phyloP scores from a whole-genome alignment of 345 rosid species.

The Diplotaxis tenuifolia region DNA sequence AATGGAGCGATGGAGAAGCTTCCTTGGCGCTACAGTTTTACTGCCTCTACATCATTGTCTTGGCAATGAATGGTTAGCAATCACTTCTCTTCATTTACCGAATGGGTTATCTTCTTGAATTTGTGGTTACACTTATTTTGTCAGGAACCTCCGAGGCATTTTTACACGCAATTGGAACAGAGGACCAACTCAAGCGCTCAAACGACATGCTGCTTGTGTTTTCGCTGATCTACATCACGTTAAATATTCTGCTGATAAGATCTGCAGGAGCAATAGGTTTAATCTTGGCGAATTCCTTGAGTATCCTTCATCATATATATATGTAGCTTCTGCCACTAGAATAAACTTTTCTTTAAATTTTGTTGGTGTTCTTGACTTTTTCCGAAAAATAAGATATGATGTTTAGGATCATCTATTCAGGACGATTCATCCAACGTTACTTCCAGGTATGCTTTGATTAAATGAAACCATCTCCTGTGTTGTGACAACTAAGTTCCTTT shows the following conservation, averaged over 20 bases:
- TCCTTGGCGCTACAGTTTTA: constrained; percentile 73
- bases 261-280: constrained; percentile 87
- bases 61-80: constrained; percentile 78
- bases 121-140: neutral
- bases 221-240: constrained; percentile 56
- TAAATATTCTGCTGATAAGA: constrained; percentile 62
- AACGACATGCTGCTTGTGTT: constrained; percentile 73
- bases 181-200: constrained; percentile 70
- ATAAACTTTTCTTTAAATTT: neutral
- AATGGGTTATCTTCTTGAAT: constrained; percentile 2
- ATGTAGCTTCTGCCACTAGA: neutral
- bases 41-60: constrained; percentile 71
- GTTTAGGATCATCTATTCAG: constrained; percentile 74
- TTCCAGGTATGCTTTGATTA: constrained; percentile 56
- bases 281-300: constrained; percentile 79
- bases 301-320: constrained; percentile 54
- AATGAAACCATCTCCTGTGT: constrained; percentile 6
- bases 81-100: neutral
- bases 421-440: constrained; percentile 60
- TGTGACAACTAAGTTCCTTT: neutral
- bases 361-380: constrained; percentile 47
- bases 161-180: constrained; percentile 87
- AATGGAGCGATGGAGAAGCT: constrained; percentile 99
- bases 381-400: constrained; percentile 54
- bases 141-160: constrained; percentile 97